Conservation (phyloP, 257 asterid species). For the Scutellaria barbata region DNA sequence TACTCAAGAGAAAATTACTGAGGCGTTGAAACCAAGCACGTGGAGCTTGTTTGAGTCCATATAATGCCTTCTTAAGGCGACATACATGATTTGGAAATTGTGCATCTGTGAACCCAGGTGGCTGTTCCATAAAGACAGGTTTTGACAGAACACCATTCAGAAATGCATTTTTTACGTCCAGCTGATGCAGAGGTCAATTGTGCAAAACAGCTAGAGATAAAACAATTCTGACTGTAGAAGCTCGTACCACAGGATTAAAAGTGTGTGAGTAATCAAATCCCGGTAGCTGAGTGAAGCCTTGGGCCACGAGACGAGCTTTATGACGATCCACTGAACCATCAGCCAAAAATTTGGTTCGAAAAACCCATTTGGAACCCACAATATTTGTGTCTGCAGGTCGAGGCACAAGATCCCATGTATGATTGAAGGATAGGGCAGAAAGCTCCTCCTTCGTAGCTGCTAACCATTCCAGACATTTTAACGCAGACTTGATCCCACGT, state of each 20-base stretch:
- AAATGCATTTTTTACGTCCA: no score
- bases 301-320: no score
- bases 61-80: not conserved
- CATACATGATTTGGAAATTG: not conserved
- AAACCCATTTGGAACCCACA: not conserved
- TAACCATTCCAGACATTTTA: not conserved
- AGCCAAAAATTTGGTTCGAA: not conserved
- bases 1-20: not conserved
- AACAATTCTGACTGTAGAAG: not conserved
- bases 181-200: not conserved
- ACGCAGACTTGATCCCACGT: not conserved
- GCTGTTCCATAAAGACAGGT: not conserved
- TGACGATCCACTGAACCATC: not conserved
- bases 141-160: not conserved
- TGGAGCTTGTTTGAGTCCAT: not conserved
- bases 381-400: not conserved
- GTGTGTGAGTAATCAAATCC: not conserved
- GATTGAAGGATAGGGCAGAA: not conserved
- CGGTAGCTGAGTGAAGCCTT: no score
- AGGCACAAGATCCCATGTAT: not conserved
- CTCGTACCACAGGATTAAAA: not conserved
- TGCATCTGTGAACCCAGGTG: not conserved
- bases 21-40: not conserved
- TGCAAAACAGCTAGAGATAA: not conserved
- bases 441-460: not conserved